These are phyloP conservation scores for Pythium rhizo-oryzae DNA, from an alignment of 352 stramenopile species.

Conservation along the genomic window DNA sequence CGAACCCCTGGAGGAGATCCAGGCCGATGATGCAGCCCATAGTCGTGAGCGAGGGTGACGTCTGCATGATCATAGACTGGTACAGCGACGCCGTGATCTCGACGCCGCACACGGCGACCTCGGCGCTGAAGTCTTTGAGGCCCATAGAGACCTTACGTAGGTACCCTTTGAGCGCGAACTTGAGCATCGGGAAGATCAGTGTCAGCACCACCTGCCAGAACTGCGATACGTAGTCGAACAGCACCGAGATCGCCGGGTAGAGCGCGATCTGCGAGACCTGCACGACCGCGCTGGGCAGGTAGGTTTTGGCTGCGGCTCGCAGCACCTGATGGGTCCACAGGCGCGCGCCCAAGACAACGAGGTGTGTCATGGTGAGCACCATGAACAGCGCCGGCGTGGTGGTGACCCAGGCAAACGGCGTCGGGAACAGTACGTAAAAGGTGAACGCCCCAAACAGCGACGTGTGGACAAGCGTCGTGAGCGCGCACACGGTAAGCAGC, in stretches of 20 bases:
- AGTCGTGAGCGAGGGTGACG: slow-evolving; percentile 5
- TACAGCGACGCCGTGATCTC: slow-evolving; percentile 25
- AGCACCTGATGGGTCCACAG: slow-evolving; percentile 10
- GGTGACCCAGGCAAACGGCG: slow-evolving; percentile 11
- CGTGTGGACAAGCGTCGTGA: not conserved
- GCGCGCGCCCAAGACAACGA: slow-evolving; percentile 2
- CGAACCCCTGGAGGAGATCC: slow-evolving; percentile 15
- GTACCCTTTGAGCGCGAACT: slow-evolving; percentile 18
- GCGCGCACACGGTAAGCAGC: not conserved
- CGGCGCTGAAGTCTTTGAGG: slow-evolving; percentile 21
- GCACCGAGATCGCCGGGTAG: slow-evolving; percentile 20
- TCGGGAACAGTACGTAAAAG: slow-evolving; percentile 1
- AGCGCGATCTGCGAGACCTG: slow-evolving; percentile 13
- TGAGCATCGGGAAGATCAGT: slow-evolving; percentile 18
- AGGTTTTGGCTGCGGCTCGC: not conserved
- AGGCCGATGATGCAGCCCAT: slow-evolving; percentile 26
- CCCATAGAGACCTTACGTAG: not conserved
- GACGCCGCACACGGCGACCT: slow-evolving; percentile 26
- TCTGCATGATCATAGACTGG: slow-evolving; percentile 30
- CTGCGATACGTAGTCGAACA: slow-evolving; percentile 10
- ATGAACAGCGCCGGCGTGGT: not conserved
- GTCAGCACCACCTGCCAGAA: slow-evolving; percentile 15
- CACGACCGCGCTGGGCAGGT: slow-evolving; percentile 5
- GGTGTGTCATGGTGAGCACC: not conserved
- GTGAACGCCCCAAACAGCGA: not conserved